Evolutionary conservation across 305 asterid species (phyloP).

Genomic region (Solanum chacoense): DNA sequence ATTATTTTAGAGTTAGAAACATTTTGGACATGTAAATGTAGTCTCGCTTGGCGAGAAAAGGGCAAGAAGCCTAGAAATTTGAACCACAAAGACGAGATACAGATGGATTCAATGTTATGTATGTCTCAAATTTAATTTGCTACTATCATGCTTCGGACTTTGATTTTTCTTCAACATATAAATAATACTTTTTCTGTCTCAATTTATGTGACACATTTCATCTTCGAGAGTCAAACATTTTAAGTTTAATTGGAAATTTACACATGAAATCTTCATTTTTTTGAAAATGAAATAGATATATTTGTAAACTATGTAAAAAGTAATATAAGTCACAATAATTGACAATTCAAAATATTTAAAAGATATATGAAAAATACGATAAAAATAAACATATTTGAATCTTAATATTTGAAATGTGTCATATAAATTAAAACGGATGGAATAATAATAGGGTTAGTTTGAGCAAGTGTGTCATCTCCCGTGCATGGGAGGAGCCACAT

Average conservation of each 20-base stretch:
- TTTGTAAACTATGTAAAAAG: too few relatives aligned
- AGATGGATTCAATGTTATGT: background rate
- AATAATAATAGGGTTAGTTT: background rate
- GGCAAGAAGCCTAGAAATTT: background rate
- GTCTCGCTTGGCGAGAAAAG: background rate
- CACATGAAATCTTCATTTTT: too few relatives aligned
- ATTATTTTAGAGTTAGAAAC: background rate
- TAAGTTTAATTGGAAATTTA: background rate
- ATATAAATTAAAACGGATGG: too few relatives aligned
- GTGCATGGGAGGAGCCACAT: background rate
- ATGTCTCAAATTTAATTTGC: background rate
- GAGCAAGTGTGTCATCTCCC: background rate
- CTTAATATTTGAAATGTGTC: too few relatives aligned
- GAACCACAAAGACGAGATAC: background rate
- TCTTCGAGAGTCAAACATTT: background rate
- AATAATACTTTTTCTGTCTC: fast-evolving
- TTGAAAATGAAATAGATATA: too few relatives aligned
- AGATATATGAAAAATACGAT: too few relatives aligned
- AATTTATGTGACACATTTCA: background rate
- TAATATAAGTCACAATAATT: too few relatives aligned
- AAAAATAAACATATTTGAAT: fast-evolving
- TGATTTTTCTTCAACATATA: background rate
- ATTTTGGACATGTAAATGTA: background rate
- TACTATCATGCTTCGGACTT: background rate
- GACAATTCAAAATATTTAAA: too few relatives aligned